Conservation (phyloP, 2,329 filamentous ascomycete species). For the Fusarium oligoseptatum region DNA sequence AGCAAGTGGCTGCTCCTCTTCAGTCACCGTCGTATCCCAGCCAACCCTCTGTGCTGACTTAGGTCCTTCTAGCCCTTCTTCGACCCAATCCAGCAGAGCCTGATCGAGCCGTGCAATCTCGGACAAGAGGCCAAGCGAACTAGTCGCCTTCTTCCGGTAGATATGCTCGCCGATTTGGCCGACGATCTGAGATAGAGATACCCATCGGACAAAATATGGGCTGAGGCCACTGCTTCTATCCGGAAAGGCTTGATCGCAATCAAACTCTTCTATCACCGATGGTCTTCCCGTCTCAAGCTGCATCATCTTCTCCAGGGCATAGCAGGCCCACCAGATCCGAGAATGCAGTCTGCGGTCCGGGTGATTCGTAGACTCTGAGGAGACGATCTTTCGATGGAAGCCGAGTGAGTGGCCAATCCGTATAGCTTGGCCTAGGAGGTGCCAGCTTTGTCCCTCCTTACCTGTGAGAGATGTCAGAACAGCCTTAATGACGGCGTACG, state of each 20-base stretch:
- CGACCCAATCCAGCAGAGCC: constrained; percentile 34
- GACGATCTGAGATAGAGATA: constrained; percentile 28
- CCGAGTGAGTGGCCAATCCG: constrained; percentile 35
- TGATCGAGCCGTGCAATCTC: constrained; percentile 36
- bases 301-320: constrained; percentile 40
- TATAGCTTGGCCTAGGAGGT: constrained; percentile 32
- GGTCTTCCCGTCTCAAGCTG: constrained; percentile 38
- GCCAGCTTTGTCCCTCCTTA: constrained; percentile 40
- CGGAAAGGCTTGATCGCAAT: constrained; percentile 34
- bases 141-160: constrained; percentile 30
- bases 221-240: constrained; percentile 11
- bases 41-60: constrained; percentile 14
- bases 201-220: constrained; percentile 33
- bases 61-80: constrained; percentile 19
- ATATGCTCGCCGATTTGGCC: constrained; percentile 41
- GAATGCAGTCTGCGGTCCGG: constrained; percentile 30
- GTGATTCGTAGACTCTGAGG: constrained; percentile 1
- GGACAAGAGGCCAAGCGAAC: constrained; percentile 18
- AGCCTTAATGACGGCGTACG: too few relatives aligned
- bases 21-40: background rate
- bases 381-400: constrained; percentile 26
- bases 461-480: background rate
- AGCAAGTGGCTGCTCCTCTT: constrained; percentile 21
- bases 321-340: constrained; percentile 39
- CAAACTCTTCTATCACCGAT: constrained; percentile 33